phyloP scores from a whole-genome alignment of 2,329 filamentous ascomycete species.

The Aspergillus aculeatinus region DNA sequence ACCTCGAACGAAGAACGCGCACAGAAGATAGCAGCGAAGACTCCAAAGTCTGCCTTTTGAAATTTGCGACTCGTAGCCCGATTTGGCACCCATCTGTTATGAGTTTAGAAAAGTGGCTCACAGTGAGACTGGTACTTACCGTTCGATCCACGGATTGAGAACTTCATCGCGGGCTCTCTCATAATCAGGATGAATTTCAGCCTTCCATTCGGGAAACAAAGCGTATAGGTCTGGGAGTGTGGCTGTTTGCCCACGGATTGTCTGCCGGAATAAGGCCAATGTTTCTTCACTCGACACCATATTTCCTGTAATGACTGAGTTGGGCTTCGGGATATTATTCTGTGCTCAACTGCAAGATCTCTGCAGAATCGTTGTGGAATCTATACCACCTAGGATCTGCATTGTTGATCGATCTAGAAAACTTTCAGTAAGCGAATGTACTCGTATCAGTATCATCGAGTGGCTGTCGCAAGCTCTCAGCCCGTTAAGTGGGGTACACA shows the following conservation, averaged over 20 bases:
- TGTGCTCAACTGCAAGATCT: too few species aligned
- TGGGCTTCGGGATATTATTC: too few species aligned
- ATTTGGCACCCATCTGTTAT: slow-evolving; percentile 3
- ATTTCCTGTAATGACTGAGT: too few species aligned
- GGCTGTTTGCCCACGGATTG: slow-evolving; percentile 1
- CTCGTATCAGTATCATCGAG: too few species aligned
- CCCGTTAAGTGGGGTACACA: too few species aligned
- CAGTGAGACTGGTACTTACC: not conserved
- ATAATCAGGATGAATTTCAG: slow-evolving; percentile 8
- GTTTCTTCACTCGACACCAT: too few species aligned
- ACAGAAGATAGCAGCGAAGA: slow-evolving; percentile 14
- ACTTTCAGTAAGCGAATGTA: too few species aligned
- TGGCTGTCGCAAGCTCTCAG: too few species aligned
- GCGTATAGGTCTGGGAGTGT: slow-evolving; percentile 7
- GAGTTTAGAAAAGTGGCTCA: too few species aligned
- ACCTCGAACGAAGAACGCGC: slow-evolving; percentile 7
- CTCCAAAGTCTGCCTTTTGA: slow-evolving; percentile 10
- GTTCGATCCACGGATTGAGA: slow-evolving; percentile 12
- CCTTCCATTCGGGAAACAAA: slow-evolving; percentile 10
- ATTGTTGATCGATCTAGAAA: too few species aligned
- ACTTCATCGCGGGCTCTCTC: slow-evolving; percentile 9
- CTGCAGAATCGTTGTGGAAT: too few species aligned
- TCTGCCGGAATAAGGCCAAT: not conserved
- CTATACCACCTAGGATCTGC: too few species aligned
- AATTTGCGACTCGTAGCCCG: not conserved